Base-by-base conservation (phyloP, 768 basidiomycete genomes). In the Tephrocybe rancida region DNA sequence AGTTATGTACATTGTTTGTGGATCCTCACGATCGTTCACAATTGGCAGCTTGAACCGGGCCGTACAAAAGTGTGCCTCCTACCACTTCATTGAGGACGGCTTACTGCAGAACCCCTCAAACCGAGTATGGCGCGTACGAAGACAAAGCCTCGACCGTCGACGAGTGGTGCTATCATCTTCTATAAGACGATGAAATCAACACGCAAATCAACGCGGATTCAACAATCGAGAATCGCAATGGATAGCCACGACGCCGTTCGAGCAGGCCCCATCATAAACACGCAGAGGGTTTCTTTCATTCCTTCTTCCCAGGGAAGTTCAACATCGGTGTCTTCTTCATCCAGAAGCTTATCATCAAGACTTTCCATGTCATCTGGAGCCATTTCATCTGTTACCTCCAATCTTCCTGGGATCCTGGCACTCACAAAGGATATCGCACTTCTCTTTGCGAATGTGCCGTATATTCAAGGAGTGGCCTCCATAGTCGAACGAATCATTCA, bases 401-500 rank as follows among this genome's bases (percentile, higher is more conserved):
- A 41, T 22, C 32, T 34, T 19, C 21, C 54, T 38, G 43, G 54
- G 9, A 39, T 52, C 22, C 26, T 61, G 30, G 55, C 50, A 21
- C 34, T 65, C 9, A 38, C 55, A 22, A 59, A 61, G 38, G 64
- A 65, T 14, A 43, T 64, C 10, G 44, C 55, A 3, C 59, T 55
- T 8, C 38, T 58, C 5, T 66, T 70, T 44, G 44, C 59, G 1
- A 55, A 64, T 4, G 62, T 64, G 2, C 65, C 68, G 19, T 67
- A 70, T 37, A 62, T 70, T 16, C 60, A 66, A 44, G 53, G 59
- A 8, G 57, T 70, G 14, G 63, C 62, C 7, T 50, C 59, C 1
- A 27, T 65, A 0, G 59, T 67, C 22, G 57, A 62, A 41, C 61
- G 62, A 32, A 67, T 70, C 10, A 60, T 70, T 10, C 51, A 62